phyloP scores from a whole-genome alignment of 1,284 basidiomycete species.

The Rhodotorula sp. region DNA sequence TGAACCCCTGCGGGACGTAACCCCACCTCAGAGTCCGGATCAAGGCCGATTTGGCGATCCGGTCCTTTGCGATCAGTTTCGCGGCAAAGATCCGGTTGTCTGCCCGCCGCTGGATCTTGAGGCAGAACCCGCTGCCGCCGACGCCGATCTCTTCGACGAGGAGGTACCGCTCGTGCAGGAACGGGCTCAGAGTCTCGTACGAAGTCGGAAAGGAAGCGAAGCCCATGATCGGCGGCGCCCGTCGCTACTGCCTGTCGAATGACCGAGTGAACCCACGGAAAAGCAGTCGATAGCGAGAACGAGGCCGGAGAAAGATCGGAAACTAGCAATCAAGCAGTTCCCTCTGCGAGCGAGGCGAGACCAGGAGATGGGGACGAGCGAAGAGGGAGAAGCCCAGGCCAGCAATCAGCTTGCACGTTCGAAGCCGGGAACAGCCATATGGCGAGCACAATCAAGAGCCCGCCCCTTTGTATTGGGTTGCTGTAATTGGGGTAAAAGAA shows the following conservation, averaged over 20 bases:
- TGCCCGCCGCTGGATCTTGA: constrained; percentile 43
- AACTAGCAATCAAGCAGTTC: background rate
- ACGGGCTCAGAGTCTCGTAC: constrained; percentile 10
- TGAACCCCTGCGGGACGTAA: constrained; percentile 43
- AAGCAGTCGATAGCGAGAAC: background rate
- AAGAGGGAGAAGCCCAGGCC: background rate
- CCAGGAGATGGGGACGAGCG: background rate
- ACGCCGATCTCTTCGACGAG: constrained; percentile 71
- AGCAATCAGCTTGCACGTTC: background rate
- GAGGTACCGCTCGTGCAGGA: constrained; percentile 56
- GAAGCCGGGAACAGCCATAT: too few species aligned
- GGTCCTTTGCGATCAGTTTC: constrained; percentile 76
- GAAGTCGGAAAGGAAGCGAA: constrained; percentile 12
- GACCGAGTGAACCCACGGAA: background rate
- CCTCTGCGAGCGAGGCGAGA: too few species aligned
- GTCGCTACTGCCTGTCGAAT: background rate
- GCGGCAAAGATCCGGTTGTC: constrained; percentile 72
- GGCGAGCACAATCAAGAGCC: too few species aligned
- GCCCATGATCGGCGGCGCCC: constrained; percentile 9
- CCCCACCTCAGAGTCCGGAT: constrained; percentile 38
- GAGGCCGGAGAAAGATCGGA: background rate
- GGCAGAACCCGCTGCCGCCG: constrained; percentile 86
- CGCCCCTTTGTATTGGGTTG: too few species aligned
- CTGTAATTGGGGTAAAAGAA: too few species aligned
- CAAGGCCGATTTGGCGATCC: constrained; percentile 11